Evolutionary conservation across 2,329 filamentous ascomycete genomes (phyloP).

Genomic region (Chaetothyriales sp.): DNA sequence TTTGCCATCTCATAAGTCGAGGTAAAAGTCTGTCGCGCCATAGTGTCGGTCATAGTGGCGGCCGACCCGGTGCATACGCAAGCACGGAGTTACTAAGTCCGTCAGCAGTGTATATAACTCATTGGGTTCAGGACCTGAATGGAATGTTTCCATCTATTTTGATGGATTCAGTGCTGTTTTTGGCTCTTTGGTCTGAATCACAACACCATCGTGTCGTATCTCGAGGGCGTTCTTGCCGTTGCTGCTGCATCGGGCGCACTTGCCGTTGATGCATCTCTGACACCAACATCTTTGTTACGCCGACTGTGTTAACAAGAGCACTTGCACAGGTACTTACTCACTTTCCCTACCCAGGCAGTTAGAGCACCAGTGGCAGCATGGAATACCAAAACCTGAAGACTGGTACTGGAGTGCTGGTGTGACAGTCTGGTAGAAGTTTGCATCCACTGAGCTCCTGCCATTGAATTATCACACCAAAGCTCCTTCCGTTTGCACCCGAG

Average conservation of each 20-base stretch:
- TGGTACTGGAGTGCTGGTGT: too few species aligned
- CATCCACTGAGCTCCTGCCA: neutral
- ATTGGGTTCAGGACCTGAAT: too few species aligned
- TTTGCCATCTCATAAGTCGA: too few species aligned
- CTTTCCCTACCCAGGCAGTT: too few species aligned
- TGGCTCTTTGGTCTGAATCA: too few species aligned
- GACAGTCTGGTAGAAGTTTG: neutral
- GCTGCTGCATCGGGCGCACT: neutral
- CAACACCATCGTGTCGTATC: neutral
- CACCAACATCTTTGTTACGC: too few species aligned
- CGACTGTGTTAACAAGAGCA: neutral
- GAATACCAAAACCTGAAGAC: neutral
- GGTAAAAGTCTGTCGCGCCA: too few species aligned
- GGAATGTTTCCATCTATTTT: neutral
- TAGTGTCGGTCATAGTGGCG: neutral
- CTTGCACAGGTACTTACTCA: neutral
- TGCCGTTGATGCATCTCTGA: neutral
- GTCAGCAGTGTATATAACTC: neutral
- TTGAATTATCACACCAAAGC: neutral
- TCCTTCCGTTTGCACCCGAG: neutral
- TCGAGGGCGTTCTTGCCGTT: neutral
- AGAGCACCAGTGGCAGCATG: neutral
- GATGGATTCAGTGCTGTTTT: too few species aligned
- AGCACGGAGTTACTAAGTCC: neutral
- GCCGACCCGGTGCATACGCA: neutral